Base-by-base conservation (phyloP, 768 basidiomycete species). In the Leccinum uliginosum region DNA sequence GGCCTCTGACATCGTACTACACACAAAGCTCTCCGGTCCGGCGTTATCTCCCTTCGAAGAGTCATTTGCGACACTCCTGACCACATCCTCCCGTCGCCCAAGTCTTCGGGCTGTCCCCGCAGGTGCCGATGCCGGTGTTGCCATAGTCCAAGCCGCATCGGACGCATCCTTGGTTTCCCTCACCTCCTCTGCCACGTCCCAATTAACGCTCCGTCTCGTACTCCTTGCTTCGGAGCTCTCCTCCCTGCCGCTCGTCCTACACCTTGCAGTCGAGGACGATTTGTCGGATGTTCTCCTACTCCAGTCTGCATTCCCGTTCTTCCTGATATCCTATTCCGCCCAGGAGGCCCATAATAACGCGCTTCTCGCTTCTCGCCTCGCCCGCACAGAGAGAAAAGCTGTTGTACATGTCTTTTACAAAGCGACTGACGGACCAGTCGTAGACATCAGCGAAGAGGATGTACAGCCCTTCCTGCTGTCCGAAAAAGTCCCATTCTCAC, bases 271-370 rank as follows among this genome's bases (percentile, higher is more conserved):
- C 45, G 69, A 73, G 45, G 76, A 82, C 56, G 86, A 91, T 68
- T 80, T 93, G 45, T 83, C 89, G 32, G 85, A 89, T 60, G 83
- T 84, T 40, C 79, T 95, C 43, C 75, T 87, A 12, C 84, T 96
- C 56, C 85, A 87, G 40, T 83, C 87, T n/a, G 80, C 84, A 19
- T 82, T 91, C 6, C 89, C 90, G 27, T 91, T 86, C 73, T 86
- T 93, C 67, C 64, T 98, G 50, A 78, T 95, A 65, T 95, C 93
- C 6, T 79, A 82, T 34, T 83, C 81, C 1, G 70, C 83, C 3
- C 89, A 93, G 68, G 82, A 93, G 66, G 91, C 93, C 4, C 89
- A 96, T 64, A 91, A 95, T 67, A 87, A 98, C 71, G 89, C 93
- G 23, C 75, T 98, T 34, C 80, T 98, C 17, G 92, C 93, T 14